Evolutionary conservation across 2,329 filamentous ascomycete genomes (phyloP).

Genomic region (Ceratocystis cacaofunesta): DNA sequence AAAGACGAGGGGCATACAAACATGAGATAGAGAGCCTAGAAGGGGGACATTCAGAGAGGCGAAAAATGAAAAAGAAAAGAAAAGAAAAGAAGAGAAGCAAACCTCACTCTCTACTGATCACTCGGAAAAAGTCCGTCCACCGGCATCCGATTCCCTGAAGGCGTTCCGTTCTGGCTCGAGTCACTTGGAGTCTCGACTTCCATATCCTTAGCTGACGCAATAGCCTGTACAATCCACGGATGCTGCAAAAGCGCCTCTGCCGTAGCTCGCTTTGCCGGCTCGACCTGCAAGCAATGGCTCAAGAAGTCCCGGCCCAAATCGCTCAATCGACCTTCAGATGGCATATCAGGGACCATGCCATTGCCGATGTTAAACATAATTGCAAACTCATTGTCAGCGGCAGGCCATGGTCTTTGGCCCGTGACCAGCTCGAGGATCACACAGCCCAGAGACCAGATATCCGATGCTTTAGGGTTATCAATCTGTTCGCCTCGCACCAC

Average conservation of each 20-base stretch:
- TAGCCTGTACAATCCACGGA: conserved; percentile 59
- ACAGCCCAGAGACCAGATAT: conserved; percentile 93
- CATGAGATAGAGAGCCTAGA: too few species aligned
- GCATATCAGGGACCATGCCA: conserved; percentile 80
- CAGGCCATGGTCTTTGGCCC: conserved; percentile 83
- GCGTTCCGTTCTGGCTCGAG: conserved; percentile 23
- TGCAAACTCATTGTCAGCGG: conserved; percentile 95
- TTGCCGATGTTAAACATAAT: conserved; percentile 99
- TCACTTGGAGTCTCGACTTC: conserved; percentile 51
- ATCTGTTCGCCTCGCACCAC: conserved; percentile 72
- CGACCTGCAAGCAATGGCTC: conserved; percentile 68
- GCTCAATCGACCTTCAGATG: conserved; percentile 68
- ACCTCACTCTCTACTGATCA: not conserved
- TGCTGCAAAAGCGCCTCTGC: conserved; percentile 86
- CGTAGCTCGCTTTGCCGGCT: conserved; percentile 62
- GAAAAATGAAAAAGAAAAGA: not conserved
- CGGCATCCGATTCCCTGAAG: not conserved
- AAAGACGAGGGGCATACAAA: not conserved
- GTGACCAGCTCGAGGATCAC: conserved; percentile 97
- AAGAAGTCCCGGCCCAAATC: conserved; percentile 77
- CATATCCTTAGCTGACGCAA: conserved; percentile 47
- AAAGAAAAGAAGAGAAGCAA: not conserved
- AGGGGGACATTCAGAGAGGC: not conserved
- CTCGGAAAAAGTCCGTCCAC: conserved; percentile 8
- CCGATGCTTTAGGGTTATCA: conserved; percentile 63